Evolutionary conservation across 1,139 yeast species (phyloP).

Genomic region (Protomyces pachydermus): DNA sequence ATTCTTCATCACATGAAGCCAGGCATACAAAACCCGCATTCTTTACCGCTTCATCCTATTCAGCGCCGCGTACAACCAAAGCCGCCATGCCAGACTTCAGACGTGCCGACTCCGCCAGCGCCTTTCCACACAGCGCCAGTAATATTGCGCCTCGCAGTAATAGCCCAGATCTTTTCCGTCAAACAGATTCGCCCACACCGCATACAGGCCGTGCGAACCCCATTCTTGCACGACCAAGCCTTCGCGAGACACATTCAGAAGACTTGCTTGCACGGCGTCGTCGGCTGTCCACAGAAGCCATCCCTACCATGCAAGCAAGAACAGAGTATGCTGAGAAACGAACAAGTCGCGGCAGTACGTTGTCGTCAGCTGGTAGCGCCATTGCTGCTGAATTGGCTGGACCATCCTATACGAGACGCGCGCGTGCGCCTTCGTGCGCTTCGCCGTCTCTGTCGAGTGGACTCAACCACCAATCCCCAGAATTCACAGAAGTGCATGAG

Average conservation of each 20-base stretch:
- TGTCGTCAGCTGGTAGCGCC: neutral
- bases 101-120: conserved; percentile 10
- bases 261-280: neutral
- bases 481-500: neutral
- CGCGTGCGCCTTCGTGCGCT: neutral
- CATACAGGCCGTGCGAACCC: neutral
- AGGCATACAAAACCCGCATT: conserved; percentile 10
- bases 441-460: neutral
- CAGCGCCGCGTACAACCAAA: neutral
- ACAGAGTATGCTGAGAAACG: neutral
- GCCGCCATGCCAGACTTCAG: neutral
- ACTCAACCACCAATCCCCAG: neutral
- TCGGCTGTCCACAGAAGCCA: neutral
- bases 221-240: neutral
- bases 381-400: neutral
- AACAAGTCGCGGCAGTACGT: neutral
- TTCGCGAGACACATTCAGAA: neutral
- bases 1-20: neutral
- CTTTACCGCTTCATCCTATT: conserved; percentile 16
- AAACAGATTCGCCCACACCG: neutral
- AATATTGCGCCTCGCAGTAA: neutral
- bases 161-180: neutral
- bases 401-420: neutral
- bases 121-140: neutral
- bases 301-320: neutral